phyloP scores from a whole-genome alignment of 2,329 filamentous ascomycete species.

The Neurospora sp. region DNA sequence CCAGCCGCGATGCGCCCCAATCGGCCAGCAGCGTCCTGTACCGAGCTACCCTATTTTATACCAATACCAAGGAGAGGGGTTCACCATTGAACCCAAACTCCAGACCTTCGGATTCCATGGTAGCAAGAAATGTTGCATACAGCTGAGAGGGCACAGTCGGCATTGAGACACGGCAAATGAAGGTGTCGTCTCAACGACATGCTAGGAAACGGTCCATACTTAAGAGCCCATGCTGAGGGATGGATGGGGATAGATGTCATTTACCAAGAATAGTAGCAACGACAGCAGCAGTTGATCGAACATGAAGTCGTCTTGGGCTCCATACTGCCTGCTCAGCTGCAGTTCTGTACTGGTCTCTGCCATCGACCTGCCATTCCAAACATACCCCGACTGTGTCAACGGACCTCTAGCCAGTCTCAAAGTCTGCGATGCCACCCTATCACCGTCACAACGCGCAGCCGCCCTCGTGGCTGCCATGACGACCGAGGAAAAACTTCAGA shows the following conservation, averaged over 20 bases:
- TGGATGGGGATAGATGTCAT: neutral
- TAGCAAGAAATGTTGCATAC: neutral
- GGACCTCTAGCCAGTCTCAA: conserved; percentile 9
- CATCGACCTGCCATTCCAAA: conserved; percentile 4
- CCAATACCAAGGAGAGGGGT: neutral
- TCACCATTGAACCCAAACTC: neutral
- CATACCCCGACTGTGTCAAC: conserved; percentile 11
- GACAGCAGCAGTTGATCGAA: neutral
- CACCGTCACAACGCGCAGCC: conserved; percentile 29
- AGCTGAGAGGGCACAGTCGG: neutral
- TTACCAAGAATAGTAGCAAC: neutral
- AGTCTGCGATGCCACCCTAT: conserved; percentile 12
- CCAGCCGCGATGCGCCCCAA: neutral
- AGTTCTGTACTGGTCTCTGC: neutral
- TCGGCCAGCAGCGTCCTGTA: neutral
- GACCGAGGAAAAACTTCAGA: conserved; percentile 44
- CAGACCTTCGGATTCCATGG: neutral
- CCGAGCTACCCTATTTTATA: neutral
- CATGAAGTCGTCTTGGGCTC: neutral
- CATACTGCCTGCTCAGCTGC: neutral
- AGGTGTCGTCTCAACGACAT: neutral
- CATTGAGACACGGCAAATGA: neutral
- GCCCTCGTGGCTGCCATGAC: conserved; percentile 41
- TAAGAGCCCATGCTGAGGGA: neutral
- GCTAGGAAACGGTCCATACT: neutral